A percentile compares a stretch with the other conserved stretches of the same genome.
phyloP scores from a whole-genome alignment of 176 grass and related monocot species.

The Raddia guianensis region DNA sequence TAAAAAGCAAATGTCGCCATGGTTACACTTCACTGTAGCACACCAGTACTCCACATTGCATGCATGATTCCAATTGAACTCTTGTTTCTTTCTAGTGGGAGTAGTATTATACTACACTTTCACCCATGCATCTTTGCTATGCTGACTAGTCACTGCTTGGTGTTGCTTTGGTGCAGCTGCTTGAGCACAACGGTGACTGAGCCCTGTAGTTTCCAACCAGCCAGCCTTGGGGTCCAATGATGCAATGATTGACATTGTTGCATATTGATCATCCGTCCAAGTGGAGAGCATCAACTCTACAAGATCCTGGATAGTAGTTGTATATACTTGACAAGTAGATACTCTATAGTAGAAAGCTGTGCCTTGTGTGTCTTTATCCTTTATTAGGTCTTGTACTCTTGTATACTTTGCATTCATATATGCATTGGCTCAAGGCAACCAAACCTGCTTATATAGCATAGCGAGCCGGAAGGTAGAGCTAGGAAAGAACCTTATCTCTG shows the following conservation, averaged over 20 bases:
- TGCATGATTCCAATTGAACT: conserved; percentile 20
- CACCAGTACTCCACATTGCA: neutral
- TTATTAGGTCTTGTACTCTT: neutral
- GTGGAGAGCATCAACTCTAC: conserved; percentile 46
- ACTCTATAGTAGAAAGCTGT: conserved; percentile 35
- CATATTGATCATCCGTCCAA: conserved; percentile 44
- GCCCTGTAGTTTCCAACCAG: conserved; percentile 49
- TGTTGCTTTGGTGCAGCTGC: conserved; percentile 38
- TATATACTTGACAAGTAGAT: conserved; percentile 36
- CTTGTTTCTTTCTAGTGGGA: neutral
- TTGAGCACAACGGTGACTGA: conserved; percentile 23
- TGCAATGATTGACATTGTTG: conserved; percentile 42
- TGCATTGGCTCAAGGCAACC: conserved; percentile 26
- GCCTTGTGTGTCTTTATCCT: conserved; percentile 11
- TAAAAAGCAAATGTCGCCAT: conserved; percentile 43
- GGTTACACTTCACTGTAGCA: neutral
- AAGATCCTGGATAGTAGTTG: conserved; percentile 51
- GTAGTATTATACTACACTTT: neutral
- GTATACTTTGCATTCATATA: conserved; percentile 13
- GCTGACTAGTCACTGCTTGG: conserved; percentile 1
- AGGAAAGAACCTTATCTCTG: conserved; percentile 15
- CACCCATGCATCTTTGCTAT: conserved; percentile 21
- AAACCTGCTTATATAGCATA: conserved; percentile 38
- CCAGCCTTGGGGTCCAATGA: conserved; percentile 42
- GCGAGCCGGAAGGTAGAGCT: conserved; percentile 26